Percentiles rank a stretch among this genome's conserved stretches.
Conservation (phyloP, 1,284 basidiomycete genomes). For the Marasmius fiardii region DNA sequence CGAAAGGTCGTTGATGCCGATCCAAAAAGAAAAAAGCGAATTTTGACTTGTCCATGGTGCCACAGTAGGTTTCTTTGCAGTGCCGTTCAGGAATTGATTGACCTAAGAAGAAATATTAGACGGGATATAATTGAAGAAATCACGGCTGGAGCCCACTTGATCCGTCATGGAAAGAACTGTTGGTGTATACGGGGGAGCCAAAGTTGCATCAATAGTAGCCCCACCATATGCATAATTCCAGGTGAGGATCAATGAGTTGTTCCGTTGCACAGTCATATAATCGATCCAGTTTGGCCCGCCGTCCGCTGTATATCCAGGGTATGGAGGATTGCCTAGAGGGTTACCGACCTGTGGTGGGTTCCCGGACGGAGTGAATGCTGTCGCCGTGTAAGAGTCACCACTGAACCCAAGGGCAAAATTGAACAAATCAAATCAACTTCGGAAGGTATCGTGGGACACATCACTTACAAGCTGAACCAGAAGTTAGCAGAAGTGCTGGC, state of each 20-base stretch:
- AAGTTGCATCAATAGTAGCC: conserved; percentile 51
- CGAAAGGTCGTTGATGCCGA: conserved; percentile 62
- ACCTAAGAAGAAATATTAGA: too few relatives aligned
- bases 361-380: conserved; percentile 41
- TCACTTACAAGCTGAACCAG: too few relatives aligned
- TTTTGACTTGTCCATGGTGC: conserved; percentile 52
- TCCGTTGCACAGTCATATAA: conserved; percentile 43
- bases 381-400: conserved; percentile 59
- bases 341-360: conserved; percentile 43
- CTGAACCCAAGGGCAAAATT: conserved; percentile 22
- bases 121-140: conserved; percentile 21
- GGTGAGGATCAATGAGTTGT: conserved; percentile 48
- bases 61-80: conserved; percentile 39
- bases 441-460: too few relatives aligned
- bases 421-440: too few relatives aligned
- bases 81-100: conserved; percentile 43
- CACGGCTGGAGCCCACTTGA: conserved; percentile 24
- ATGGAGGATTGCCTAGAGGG: conserved; percentile 55
- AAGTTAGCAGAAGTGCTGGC: too few relatives aligned
- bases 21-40: conserved; percentile 56
- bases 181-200: conserved; percentile 47
- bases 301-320: conserved; percentile 53
- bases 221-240: conserved; percentile 64
- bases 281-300: conserved; percentile 62
- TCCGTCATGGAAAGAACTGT: conserved; percentile 50